phyloP scores from a whole-genome alignment of 1,139 yeast genomes.

The Hemisphaericaspora xylofermentans region DNA sequence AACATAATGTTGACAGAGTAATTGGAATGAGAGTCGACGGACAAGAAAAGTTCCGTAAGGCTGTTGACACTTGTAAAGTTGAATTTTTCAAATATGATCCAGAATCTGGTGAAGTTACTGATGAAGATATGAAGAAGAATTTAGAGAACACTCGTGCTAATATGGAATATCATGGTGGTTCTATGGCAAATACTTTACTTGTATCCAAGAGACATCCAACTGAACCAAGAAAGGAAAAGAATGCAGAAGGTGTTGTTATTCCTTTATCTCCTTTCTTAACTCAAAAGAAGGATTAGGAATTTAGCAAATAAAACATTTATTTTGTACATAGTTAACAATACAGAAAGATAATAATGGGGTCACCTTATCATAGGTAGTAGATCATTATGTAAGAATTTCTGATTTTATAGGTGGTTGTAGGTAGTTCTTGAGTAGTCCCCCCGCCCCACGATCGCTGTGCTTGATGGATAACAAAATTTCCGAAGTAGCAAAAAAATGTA shows the following conservation, averaged over 20 bases:
- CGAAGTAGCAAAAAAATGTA: neutral
- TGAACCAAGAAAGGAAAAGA: slow-evolving; percentile 28
- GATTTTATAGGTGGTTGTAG: too few relatives aligned
- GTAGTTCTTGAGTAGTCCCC: too few relatives aligned
- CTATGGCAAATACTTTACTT: slow-evolving; percentile 24
- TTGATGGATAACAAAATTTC: too few relatives aligned
- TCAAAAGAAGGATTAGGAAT: slow-evolving; percentile 1
- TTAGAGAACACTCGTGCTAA: slow-evolving; percentile 36
- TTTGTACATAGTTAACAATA: slow-evolving; percentile 8
- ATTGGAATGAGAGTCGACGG: slow-evolving; percentile 49
- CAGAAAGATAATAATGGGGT: neutral
- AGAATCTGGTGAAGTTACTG: slow-evolving; percentile 25
- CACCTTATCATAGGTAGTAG: too few relatives aligned
- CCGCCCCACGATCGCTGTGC: too few relatives aligned
- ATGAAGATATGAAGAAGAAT: slow-evolving; percentile 25
- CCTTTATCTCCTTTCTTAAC: slow-evolving; percentile 41
- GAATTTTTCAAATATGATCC: slow-evolving; percentile 49
- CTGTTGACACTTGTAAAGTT: slow-evolving; percentile 64
- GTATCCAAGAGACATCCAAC: slow-evolving; percentile 39
- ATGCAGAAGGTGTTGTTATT: slow-evolving; percentile 18
- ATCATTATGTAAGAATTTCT: too few relatives aligned
- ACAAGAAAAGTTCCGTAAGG: slow-evolving; percentile 50
- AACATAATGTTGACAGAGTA: slow-evolving; percentile 55
- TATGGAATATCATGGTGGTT: slow-evolving; percentile 28
- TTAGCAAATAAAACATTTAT: neutral